Conservation (phyloP, 257 asterid genomes). For the Solanum bulbocastanum region DNA sequence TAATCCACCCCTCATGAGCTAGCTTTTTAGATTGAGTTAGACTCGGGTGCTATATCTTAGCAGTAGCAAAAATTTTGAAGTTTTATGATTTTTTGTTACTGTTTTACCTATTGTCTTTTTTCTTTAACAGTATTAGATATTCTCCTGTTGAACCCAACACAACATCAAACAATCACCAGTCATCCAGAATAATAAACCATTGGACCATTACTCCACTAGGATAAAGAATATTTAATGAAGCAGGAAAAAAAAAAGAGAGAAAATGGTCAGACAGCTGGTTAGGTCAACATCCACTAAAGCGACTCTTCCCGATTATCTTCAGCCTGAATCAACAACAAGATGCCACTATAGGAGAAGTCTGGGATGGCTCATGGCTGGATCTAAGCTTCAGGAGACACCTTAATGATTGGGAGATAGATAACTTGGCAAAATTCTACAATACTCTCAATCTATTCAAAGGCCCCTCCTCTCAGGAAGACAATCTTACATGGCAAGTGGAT, state of each 20-base stretch:
- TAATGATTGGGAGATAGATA: neutral
- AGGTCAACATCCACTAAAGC: too few relatives aligned
- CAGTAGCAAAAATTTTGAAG: neutral
- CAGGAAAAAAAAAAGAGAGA: neutral
- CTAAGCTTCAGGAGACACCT: neutral
- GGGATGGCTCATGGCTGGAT: neutral
- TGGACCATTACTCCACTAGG: neutral
- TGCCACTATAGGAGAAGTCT: neutral
- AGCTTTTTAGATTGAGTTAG: neutral
- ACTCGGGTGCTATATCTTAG: neutral
- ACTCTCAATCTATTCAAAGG: neutral
- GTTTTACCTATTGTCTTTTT: neutral
- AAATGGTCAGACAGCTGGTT: neutral
- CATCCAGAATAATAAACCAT: neutral
- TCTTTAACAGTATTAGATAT: neutral
- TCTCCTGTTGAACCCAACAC: neutral
- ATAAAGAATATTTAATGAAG: neutral
- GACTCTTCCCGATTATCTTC: neutral
- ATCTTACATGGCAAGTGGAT: neutral
- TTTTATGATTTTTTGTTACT: neutral
- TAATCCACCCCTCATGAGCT: neutral
- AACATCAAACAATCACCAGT: neutral
- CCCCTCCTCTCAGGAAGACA: neutral
- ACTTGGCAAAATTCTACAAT: neutral
- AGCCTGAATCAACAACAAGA: neutral